Evolutionary conservation across 495 filamentous ascomycete genomes (phyloP), one percentile per base, ranked within the genome.

Genomic region (Amorphotheca resinae): DNA sequence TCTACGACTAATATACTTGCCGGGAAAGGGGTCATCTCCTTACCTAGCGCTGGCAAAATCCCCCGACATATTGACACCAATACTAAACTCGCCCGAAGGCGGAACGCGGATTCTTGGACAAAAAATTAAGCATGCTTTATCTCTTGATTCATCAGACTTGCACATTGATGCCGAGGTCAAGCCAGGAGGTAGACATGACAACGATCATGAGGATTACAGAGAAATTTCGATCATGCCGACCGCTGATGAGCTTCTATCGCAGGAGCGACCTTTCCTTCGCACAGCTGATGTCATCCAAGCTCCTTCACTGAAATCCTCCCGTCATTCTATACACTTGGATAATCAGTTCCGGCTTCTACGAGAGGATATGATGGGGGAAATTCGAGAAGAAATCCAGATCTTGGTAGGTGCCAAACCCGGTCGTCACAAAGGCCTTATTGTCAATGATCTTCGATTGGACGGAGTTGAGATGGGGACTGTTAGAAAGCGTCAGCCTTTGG

Each of bases 301-400:
- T 1, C 48, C 68, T 0, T 15, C 31, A 18, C 16, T 34, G 7
- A 26, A 11, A 2, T 6, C 30, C 4, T 33, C 22, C 5, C 35
- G 36, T 22, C 33, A 9, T 3, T 57, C 54, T 0, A 59, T 64
- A 0, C 79, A 86, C 55, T 48, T 84, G 0, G 84, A 87, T 53
- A 87, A 85, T 50, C 82, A 88, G 42, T 93, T 86, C 50, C 80
- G 84, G 0, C 70, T 89, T 1, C 59, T 85, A 2, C 62, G 84
- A 3, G 82, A 89, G 48, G 84, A 89, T 44, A 77, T 87, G 72
- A 59, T 87, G 0, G 69, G 62, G 0, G 80, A 80, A 40, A 58
- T 87, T 7, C 69, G 77, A 0, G 72, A 79, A 11, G 79, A 74
- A 22, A n/a, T 76, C 0, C 63, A 68, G 37, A 53, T 64, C 20